phyloP scores from a whole-genome alignment of 208 protist genomes.

The Cochliopodium minus region DNA sequence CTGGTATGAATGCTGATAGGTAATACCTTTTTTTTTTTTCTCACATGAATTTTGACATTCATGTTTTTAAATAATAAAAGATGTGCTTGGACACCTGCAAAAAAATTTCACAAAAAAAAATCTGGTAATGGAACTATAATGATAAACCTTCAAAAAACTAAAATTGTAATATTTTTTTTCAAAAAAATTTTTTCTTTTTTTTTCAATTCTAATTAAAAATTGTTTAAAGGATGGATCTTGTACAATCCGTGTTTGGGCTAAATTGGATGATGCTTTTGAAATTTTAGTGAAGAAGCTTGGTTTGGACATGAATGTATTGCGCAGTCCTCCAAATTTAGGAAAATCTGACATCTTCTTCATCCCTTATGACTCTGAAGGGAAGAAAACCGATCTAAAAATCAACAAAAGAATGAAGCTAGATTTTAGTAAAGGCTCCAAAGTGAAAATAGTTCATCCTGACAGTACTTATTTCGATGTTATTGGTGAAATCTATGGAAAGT shows the following conservation, averaged over 20 bases:
- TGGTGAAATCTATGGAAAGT: not conserved
- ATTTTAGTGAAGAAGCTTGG: conserved; percentile 11
- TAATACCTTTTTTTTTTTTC: no score
- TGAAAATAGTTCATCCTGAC: not conserved
- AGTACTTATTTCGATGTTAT: not conserved
- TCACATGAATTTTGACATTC: no score
- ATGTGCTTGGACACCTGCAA: conserved; percentile 6
- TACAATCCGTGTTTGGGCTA: conserved; percentile 17
- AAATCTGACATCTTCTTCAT: conserved; percentile 6
- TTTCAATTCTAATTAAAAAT: no score
- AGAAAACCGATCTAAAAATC: not conserved
- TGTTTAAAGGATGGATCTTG: no score
- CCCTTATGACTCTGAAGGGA: conserved; percentile 10
- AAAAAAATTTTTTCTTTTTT: no score
- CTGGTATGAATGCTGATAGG: conserved; percentile 22
- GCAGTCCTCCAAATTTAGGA: no score
- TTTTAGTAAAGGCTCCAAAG: not conserved
- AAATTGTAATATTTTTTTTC: no score
- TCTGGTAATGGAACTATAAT: conserved; percentile 19
- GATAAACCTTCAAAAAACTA: conserved; percentile 26
- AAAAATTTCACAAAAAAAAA: conserved; percentile 9
- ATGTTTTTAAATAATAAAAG: no score
- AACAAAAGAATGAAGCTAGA: not conserved
- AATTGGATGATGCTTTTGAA: conserved; percentile 13
- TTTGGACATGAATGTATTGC: not conserved